Percentiles rank a stretch among this genome's conserved stretches.
Conservation (phyloP, 2,329 filamentous ascomycete genomes). For the Acrocalymma vagum region DNA sequence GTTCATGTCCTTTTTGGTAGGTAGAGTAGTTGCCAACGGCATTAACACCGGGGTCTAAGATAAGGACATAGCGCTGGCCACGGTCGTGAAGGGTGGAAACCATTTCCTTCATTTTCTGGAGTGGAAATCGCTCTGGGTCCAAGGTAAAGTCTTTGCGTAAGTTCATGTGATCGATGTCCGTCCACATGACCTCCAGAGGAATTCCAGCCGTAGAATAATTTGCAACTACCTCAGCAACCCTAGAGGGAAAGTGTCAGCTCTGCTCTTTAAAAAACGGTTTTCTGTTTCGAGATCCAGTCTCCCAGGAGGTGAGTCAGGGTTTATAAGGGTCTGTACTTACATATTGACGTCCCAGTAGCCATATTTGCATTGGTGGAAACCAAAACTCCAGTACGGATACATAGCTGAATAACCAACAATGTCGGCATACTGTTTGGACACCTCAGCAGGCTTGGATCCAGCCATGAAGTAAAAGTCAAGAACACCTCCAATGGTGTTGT, state of each 20-base stretch:
- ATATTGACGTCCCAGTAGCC: conserved; percentile 67
- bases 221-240: conserved; percentile 72
- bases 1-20: conserved; percentile 68
- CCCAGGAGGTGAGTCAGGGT: too few species aligned
- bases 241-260: too few species aligned
- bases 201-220: conserved; percentile 73
- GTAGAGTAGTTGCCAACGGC: conserved; percentile 63
- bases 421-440: conserved; percentile 60
- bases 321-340: too few species aligned
- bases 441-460: conserved; percentile 56
- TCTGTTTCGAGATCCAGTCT: too few species aligned
- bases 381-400: conserved; percentile 62
- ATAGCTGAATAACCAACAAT: conserved; percentile 58
- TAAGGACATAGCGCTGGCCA: conserved; percentile 76
- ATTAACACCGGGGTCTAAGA: conserved; percentile 72
- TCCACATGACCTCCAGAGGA: conserved; percentile 78
- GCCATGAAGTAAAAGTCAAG: conserved; percentile 69
- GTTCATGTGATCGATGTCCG: conserved; percentile 76
- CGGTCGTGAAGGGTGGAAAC: conserved; percentile 72
- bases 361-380: conserved; percentile 62
- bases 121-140: conserved; percentile 70
- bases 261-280: too few species aligned
- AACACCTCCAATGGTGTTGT: conserved; percentile 80
- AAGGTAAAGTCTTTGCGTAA: conserved; percentile 68
- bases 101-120: conserved; percentile 70